A percentile compares a stretch with the other conserved stretches of the same genome.
Evolutionary conservation across 2,329 filamentous ascomycete genomes (phyloP).

Genomic region (Venturia oleaginea): DNA sequence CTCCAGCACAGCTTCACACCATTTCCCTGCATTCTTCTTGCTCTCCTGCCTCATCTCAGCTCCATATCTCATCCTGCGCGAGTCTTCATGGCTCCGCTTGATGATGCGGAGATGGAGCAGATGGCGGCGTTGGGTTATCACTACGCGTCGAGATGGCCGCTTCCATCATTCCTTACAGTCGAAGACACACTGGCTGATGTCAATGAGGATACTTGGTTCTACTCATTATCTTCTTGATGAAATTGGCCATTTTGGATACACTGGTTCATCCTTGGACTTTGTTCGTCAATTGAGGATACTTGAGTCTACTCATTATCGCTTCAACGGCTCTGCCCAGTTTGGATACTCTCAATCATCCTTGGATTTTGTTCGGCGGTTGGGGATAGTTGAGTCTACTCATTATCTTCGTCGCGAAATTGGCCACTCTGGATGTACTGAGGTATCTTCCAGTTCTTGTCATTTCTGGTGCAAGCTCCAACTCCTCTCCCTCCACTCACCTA

Average conservation of each 20-base stretch:
- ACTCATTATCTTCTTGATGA: background rate
- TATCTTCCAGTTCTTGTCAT: background rate
- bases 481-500: background rate
- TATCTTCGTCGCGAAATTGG: background rate
- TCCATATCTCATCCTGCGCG: background rate
- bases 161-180: background rate
- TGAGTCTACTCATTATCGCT: background rate
- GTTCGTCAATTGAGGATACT: background rate
- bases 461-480: background rate
- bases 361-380: background rate
- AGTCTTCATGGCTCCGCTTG: background rate
- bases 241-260: background rate
- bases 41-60: background rate
- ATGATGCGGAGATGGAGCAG: background rate
- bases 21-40: background rate
- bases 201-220: background rate
- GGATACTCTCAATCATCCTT: background rate
- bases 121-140: background rate
- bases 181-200: background rate
- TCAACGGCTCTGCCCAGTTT: background rate
- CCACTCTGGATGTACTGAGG: background rate
- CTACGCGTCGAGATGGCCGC: background rate
- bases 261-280: background rate
- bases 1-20: background rate
- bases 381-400: background rate